Conservation (phyloP, 2,329 filamentous ascomycete genomes). For the Nemania abortiva region DNA sequence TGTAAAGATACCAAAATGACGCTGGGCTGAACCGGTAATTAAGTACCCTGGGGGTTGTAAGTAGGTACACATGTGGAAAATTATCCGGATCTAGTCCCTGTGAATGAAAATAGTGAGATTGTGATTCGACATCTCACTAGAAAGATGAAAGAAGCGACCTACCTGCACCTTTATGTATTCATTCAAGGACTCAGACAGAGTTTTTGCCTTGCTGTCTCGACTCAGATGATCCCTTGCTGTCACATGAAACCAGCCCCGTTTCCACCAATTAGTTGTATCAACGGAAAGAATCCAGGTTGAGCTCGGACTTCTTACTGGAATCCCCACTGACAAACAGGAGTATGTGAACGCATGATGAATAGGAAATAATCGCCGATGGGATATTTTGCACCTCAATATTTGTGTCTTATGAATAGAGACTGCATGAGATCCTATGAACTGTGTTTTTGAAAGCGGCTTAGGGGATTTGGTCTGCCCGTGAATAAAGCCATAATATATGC, state of each 20-base stretch:
- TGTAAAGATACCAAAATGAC: slow-evolving; percentile 16
- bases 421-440: no score
- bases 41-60: not conserved
- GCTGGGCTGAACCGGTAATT: not conserved
- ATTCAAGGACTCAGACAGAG: not conserved
- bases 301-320: not conserved
- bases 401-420: slow-evolving; percentile 1
- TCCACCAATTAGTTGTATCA: not conserved
- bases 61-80: not conserved
- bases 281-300: slow-evolving; percentile 5
- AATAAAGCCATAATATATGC: no score
- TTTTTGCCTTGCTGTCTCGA: not conserved
- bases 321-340: not conserved
- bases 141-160: not conserved
- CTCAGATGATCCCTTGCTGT: slow-evolving; percentile 1
- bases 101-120: no score
- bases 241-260: slow-evolving; percentile 6
- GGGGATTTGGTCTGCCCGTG: no score
- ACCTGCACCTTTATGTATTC: not conserved
- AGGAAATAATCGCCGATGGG: not conserved
- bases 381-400: not conserved
- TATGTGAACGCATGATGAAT: not conserved
- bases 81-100: not conserved
- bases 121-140: no score
- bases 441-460: no score